A percentile compares a stretch with the other conserved stretches of the same genome.
These are phyloP conservation scores for Galerina sulciceps DNA, from an alignment of 768 basidiomycete species.

Conservation along the genomic window DNA sequence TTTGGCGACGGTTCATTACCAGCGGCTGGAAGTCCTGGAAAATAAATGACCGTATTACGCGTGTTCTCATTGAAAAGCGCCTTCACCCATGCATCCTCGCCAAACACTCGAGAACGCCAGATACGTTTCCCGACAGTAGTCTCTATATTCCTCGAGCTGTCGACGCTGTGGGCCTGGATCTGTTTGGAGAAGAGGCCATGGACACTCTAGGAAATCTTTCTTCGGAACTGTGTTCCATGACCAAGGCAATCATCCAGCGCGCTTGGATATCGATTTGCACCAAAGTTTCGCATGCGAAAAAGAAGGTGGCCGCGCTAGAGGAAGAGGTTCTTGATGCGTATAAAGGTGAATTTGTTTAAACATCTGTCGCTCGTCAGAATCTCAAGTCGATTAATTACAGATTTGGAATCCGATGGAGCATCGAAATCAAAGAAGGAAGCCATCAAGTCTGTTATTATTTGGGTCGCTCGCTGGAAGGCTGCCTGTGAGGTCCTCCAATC, in stretches of 20 bases:
- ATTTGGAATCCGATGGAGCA: no score
- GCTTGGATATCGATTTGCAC: conserved; percentile 6
- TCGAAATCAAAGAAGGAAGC: background rate
- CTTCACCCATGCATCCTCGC: conserved; percentile 13
- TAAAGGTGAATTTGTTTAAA: no score
- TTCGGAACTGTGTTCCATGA: background rate
- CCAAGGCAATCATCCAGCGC: background rate
- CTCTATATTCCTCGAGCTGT: conserved; percentile 3
- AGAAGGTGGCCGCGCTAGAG: background rate
- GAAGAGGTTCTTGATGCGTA: background rate
- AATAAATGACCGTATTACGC: conserved; percentile 11
- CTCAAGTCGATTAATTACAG: no score
- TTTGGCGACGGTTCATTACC: conserved; percentile 14
- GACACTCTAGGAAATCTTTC: background rate
- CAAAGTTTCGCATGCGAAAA: background rate
- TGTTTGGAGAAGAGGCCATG: conserved; percentile 16
- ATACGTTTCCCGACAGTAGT: conserved; percentile 10
- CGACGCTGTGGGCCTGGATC: conserved; percentile 6
- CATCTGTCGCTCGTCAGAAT: no score
- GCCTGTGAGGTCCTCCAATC: conserved; percentile 7
- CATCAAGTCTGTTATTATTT: conserved; percentile 13
- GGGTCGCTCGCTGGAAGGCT: conserved; percentile 24
- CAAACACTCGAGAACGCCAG: conserved; percentile 6
- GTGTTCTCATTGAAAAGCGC: background rate
- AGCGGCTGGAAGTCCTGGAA: conserved; percentile 1